Conservation (phyloP, 108 stramenopile genomes). For the Epithemia pelagica region DNA sequence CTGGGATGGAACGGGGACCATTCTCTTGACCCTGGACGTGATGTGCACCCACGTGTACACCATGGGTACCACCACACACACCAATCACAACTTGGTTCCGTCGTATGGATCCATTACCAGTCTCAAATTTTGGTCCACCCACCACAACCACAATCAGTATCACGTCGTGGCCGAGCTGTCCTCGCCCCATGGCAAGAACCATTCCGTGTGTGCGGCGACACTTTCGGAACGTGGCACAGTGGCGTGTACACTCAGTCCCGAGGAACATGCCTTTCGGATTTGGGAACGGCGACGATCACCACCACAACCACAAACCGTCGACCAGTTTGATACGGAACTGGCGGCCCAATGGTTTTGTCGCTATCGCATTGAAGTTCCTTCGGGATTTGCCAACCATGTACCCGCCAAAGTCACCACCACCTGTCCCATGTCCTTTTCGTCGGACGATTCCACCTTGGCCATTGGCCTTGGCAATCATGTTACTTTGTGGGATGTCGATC, state of each 20-base stretch:
- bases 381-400: slow-evolving; percentile 55
- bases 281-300: slow-evolving; percentile 31
- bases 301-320: too few species aligned
- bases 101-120: slow-evolving; percentile 49
- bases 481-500: slow-evolving; percentile 70
- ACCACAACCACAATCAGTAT: slow-evolving; percentile 3
- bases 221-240: slow-evolving; percentile 38
- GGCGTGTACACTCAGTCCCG: slow-evolving; percentile 71
- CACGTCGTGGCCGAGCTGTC: slow-evolving; percentile 55
- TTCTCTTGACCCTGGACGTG: slow-evolving; percentile 65
- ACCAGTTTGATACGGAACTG: not conserved
- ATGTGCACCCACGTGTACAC: slow-evolving; percentile 51
- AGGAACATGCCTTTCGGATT: slow-evolving; percentile 73
- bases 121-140: slow-evolving; percentile 62
- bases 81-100: too few species aligned
- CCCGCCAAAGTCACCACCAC: not conserved
- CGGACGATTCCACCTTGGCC: slow-evolving; percentile 60
- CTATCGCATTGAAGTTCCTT: slow-evolving; percentile 63
- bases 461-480: slow-evolving; percentile 57
- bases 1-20: slow-evolving; percentile 37
- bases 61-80: not conserved
- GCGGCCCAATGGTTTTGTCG: slow-evolving; percentile 48
- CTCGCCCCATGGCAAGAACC: slow-evolving; percentile 61
- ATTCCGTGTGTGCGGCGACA: slow-evolving; percentile 48
- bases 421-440: slow-evolving; percentile 53